Conservation (phyloP, 2,329 filamentous ascomycete genomes). For the Colletotrichum australisinense region DNA sequence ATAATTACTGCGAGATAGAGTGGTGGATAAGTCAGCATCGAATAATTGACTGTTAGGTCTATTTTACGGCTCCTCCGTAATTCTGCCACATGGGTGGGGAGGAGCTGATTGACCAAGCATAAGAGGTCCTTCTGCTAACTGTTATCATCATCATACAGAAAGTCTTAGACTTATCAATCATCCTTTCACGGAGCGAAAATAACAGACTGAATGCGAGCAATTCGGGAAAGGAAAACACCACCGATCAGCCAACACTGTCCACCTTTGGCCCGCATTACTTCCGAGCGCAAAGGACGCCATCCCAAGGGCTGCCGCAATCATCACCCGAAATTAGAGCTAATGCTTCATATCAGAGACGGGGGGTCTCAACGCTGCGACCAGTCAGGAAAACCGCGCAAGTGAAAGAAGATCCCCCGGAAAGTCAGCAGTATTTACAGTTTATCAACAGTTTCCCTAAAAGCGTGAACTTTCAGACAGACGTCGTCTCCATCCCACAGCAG, state of each 20-base stretch:
- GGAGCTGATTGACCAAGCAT: background rate
- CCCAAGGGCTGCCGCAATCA: background rate
- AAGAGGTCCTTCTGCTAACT: slow-evolving; percentile 12
- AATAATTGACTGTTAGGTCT: background rate
- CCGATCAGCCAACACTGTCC: background rate
- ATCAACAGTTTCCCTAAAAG: slow-evolving; percentile 36
- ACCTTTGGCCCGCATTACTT: slow-evolving; percentile 4
- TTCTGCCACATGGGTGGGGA: background rate
- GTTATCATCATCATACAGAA: slow-evolving; percentile 20
- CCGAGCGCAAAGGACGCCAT: slow-evolving; percentile 2
- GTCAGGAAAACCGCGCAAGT: slow-evolving; percentile 1
- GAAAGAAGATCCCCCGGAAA: slow-evolving; percentile 29
- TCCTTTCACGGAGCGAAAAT: slow-evolving; percentile 29
- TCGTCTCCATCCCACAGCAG: slow-evolving; percentile 27
- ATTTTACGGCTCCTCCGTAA: background rate
- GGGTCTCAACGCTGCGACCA: slow-evolving; percentile 18
- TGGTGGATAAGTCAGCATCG: background rate
- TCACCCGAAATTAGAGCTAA: background rate
- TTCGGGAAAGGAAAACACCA: slow-evolving; percentile 3
- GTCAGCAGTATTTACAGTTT: slow-evolving; percentile 36
- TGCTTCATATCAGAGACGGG: slow-evolving; percentile 14
- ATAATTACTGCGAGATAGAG: too few species aligned
- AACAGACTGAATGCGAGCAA: slow-evolving; percentile 20
- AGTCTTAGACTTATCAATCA: slow-evolving; percentile 34
- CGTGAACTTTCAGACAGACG: slow-evolving; percentile 25